These are phyloP conservation scores for Fusarium drepaniforme DNA, from an alignment of 2,329 filamentous ascomycete genomes.

Conservation along the genomic window DNA sequence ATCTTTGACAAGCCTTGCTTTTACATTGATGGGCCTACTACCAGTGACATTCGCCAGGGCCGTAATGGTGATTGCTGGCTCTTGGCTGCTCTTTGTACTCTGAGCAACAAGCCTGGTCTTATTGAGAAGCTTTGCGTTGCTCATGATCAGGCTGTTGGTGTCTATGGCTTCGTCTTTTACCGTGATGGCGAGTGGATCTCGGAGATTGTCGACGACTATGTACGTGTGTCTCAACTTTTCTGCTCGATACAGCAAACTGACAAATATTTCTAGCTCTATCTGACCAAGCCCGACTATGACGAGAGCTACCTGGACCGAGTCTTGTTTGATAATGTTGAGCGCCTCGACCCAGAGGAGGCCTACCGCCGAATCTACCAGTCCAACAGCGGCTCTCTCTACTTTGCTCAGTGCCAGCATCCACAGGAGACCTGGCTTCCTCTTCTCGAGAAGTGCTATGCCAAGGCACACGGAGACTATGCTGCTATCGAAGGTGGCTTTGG, in stretches of 20 bases:
- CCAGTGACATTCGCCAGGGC: constrained; percentile 84
- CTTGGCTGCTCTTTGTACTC: constrained; percentile 81
- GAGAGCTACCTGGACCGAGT: constrained; percentile 64
- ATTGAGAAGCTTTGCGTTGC: constrained; percentile 82
- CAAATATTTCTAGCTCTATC: constrained; percentile 55
- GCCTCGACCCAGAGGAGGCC: constrained; percentile 66
- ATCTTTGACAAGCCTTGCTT: constrained; percentile 84
- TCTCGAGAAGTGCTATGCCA: constrained; percentile 84
- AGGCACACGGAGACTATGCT: constrained; percentile 83
- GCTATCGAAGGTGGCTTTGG: constrained; percentile 80
- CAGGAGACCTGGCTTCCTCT: constrained; percentile 86
- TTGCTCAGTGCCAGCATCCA: constrained; percentile 78
- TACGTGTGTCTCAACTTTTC: constrained; percentile 24
- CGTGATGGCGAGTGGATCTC: constrained; percentile 81
- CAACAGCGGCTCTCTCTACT: constrained; percentile 80
- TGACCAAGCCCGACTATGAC: constrained; percentile 71
- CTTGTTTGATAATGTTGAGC: constrained; percentile 57
- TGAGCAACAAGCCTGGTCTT: constrained; percentile 78
- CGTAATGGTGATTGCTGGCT: constrained; percentile 88
- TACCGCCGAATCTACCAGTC: constrained; percentile 80
- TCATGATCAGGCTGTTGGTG: constrained; percentile 78
- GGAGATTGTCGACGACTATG: constrained; percentile 69
- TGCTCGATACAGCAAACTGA: not conserved
- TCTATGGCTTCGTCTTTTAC: constrained; percentile 89
- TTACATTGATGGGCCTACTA: constrained; percentile 81